Percentiles rank a stretch among this genome's conserved stretches.
phyloP scores from a whole-genome alignment of 1,284 basidiomycete genomes.

The Austroboletus novae-zelandiae region DNA sequence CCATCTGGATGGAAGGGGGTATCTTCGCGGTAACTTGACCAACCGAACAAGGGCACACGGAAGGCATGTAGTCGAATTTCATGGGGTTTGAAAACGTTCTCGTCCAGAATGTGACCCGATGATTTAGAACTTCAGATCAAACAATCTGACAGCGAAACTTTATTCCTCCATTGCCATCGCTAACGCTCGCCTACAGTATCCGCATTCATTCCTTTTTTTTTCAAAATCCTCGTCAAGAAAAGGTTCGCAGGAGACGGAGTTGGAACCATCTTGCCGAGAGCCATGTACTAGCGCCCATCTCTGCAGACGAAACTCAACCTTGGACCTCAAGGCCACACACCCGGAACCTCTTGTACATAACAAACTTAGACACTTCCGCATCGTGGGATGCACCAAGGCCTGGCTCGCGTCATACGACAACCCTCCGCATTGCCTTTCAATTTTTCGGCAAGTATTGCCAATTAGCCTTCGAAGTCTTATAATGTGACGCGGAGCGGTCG shows the following conservation, averaged over 20 bases:
- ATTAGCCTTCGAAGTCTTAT: conserved; percentile 8
- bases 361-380: conserved; percentile 7
- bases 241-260: no score
- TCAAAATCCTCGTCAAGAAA: no score
- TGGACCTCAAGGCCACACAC: neutral
- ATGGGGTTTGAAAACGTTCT: no score
- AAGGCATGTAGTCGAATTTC: no score
- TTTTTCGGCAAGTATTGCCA: neutral
- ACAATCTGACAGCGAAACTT: neutral
- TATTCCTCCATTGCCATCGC: no score
- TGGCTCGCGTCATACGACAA: neutral
- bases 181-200: no score
- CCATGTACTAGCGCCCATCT: no score
- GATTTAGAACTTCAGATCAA: conserved; percentile 5
- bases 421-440: neutral
- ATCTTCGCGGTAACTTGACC: neutral
- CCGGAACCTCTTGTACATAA: neutral
- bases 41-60: no score
- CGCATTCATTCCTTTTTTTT: no score
- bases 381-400: conserved; percentile 13
- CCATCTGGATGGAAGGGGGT: neutral
- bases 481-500: conserved; percentile 13
- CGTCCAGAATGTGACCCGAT: neutral
- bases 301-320: neutral
- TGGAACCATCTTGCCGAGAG: no score